phyloP scores from a whole-genome alignment of 2,329 filamentous ascomycete genomes.

The Microdochium bolleyi region DNA sequence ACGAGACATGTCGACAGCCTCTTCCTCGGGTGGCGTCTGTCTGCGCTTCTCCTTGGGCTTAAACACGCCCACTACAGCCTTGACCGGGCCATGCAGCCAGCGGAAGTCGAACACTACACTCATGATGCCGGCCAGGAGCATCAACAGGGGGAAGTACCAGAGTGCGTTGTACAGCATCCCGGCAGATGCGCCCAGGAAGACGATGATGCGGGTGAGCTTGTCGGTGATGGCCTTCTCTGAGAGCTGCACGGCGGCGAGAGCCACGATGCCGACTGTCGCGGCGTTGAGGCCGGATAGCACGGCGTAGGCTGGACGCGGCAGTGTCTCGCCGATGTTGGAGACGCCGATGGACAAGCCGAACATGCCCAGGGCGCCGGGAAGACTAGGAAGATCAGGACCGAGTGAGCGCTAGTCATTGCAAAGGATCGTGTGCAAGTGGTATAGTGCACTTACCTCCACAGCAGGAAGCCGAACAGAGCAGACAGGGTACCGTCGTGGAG shows the following conservation, averaged over 20 bases:
- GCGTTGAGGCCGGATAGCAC: constrained; percentile 65
- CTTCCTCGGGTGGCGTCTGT: constrained; percentile 4
- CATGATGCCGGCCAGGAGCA: constrained; percentile 43
- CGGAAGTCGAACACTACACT: constrained; percentile 49
- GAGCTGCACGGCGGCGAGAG: constrained; percentile 60
- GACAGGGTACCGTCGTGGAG: constrained; percentile 52
- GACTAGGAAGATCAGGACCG: constrained; percentile 24
- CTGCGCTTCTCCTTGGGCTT: neutral
- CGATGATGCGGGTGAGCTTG: constrained; percentile 50
- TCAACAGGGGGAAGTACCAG: constrained; percentile 67
- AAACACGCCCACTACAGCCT: neutral
- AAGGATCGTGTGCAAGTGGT: too few species aligned
- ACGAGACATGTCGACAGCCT: neutral
- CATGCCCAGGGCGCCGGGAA: constrained; percentile 66
- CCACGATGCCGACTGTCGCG: constrained; percentile 64
- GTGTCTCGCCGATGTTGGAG: constrained; percentile 44
- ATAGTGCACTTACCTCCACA: constrained; percentile 49
- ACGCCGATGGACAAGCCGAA: constrained; percentile 60
- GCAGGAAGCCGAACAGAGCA: constrained; percentile 50
- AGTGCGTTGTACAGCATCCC: constrained; percentile 64
- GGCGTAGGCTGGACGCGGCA: constrained; percentile 58
- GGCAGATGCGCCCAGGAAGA: constrained; percentile 55
- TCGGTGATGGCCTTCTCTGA: constrained; percentile 62
- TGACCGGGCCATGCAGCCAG: constrained; percentile 33
- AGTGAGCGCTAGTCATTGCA: neutral